phyloP scores from a whole-genome alignment of 2,329 filamentous ascomycete species.

The Colletotrichum limetticola region DNA sequence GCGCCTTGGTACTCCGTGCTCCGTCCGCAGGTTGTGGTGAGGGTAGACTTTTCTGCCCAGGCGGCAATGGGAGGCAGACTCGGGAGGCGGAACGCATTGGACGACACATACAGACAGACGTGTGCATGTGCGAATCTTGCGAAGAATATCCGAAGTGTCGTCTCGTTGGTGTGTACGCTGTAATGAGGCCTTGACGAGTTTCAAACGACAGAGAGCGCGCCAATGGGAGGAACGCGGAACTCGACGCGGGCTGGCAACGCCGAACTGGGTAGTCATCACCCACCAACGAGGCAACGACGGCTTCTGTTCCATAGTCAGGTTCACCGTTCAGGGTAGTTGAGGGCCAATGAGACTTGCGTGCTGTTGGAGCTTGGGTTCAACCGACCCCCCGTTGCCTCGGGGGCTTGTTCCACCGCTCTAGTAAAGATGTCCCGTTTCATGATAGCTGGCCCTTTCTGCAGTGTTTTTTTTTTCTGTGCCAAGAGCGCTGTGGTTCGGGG shows the following conservation, averaged over 20 bases:
- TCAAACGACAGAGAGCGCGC: not conserved
- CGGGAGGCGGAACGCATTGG: too few species aligned
- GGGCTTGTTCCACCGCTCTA: not conserved
- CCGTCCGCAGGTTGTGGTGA: not conserved
- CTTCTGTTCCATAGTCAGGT: not conserved
- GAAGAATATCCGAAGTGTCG: too few species aligned
- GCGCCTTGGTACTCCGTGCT: not conserved
- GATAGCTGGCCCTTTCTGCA: not conserved
- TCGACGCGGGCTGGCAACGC: not conserved
- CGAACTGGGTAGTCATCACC: not conserved
- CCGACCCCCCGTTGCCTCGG: too few species aligned
- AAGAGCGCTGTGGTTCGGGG: conserved; percentile 1
- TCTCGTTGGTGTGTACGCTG: not conserved
- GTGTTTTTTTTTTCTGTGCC: not conserved
- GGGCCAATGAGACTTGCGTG: not conserved
- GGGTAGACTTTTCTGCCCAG: not conserved
- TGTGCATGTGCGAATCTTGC: too few species aligned
- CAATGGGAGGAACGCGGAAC: conserved; percentile 7
- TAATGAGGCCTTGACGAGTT: not conserved
- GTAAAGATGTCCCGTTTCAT: conserved; percentile 18
- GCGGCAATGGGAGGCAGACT: not conserved
- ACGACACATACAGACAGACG: not conserved
- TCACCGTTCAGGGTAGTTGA: not conserved
- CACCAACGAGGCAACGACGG: not conserved
- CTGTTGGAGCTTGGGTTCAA: not conserved